These are phyloP conservation scores for Aspergillus awamori DNA, from an alignment of 2,329 filamentous ascomycete genomes.

Conservation along the genomic window DNA sequence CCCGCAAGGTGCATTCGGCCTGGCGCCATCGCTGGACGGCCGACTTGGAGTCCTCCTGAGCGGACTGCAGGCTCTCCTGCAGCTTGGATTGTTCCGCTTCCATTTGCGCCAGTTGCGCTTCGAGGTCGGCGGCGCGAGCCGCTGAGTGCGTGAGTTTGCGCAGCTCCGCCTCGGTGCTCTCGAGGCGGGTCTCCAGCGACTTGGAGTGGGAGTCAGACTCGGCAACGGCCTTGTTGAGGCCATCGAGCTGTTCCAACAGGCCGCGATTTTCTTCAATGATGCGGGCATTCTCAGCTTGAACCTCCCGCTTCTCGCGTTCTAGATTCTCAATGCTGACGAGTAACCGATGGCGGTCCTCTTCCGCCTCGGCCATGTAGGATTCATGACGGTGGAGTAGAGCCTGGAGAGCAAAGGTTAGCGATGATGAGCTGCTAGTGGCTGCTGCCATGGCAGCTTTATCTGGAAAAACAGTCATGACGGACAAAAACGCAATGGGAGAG, in stretches of 20 bases:
- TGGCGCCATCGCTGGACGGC: slow-evolving; percentile 82
- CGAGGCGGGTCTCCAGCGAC: slow-evolving; percentile 73
- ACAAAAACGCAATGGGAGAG: slow-evolving; percentile 35
- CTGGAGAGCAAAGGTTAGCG: slow-evolving; percentile 77
- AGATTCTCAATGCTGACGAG: slow-evolving; percentile 72
- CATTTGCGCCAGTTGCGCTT: slow-evolving; percentile 75
- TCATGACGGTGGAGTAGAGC: slow-evolving; percentile 90
- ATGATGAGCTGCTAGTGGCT: slow-evolving; percentile 39
- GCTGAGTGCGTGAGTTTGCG: slow-evolving; percentile 74
- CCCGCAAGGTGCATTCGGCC: slow-evolving; percentile 75
- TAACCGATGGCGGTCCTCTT: slow-evolving; percentile 78
- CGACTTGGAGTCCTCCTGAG: slow-evolving; percentile 74
- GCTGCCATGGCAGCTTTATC: slow-evolving; percentile 27
- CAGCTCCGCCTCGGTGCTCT: slow-evolving; percentile 76
- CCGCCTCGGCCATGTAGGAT: slow-evolving; percentile 88
- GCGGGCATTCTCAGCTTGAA: slow-evolving; percentile 75
- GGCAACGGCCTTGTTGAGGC: slow-evolving; percentile 74
- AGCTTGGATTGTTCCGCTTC: slow-evolving; percentile 80
- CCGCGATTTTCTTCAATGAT: slow-evolving; percentile 81
- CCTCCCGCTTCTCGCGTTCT: slow-evolving; percentile 70
- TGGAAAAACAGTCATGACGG: slow-evolving; percentile 31
- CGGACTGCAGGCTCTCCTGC: slow-evolving; percentile 66
- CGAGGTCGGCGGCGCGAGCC: slow-evolving; percentile 73
- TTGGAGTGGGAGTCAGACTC: slow-evolving; percentile 81
- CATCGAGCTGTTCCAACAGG: slow-evolving; percentile 81